Percentiles rank a stretch among this genome's conserved stretches.
These are phyloP conservation scores for Capronia americana DNA, from an alignment of 2,329 filamentous ascomycete species.

Conservation along the genomic window DNA sequence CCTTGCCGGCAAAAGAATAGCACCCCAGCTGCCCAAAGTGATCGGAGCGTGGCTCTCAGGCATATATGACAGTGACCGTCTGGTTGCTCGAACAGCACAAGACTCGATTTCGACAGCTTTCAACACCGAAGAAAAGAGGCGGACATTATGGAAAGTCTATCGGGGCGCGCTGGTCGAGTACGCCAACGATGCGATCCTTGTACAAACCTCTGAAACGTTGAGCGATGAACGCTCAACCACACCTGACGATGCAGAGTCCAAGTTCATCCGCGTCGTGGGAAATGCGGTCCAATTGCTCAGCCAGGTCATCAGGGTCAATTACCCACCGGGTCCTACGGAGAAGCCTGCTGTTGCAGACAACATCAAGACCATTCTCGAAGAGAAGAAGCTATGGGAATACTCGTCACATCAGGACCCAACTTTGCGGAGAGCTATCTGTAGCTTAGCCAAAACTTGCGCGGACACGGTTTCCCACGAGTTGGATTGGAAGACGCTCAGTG, in stretches of 20 bases:
- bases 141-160: constrained; percentile 79
- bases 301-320: constrained; percentile 53
- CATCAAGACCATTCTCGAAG: constrained; percentile 61
- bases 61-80: constrained; percentile 81
- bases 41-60: constrained; percentile 92
- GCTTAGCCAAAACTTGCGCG: constrained; percentile 59
- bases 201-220: constrained; percentile 79
- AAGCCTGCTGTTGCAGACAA: constrained; percentile 31
- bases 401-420: constrained; percentile 62
- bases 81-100: constrained; percentile 75
- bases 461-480: constrained; percentile 54
- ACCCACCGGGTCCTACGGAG: constrained; percentile 33
- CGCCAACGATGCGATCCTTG: constrained; percentile 74
- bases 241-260: constrained; percentile 81
- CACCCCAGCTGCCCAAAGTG: constrained; percentile 75
- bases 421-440: constrained; percentile 65
- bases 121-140: constrained; percentile 77
- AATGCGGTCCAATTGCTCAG: constrained; percentile 63
- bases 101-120: constrained; percentile 79
- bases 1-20: constrained; percentile 78
- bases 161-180: constrained; percentile 82
- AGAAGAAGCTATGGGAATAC: constrained; percentile 67
- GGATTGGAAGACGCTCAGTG: constrained; percentile 71
- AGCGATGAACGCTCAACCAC: constrained; percentile 89
- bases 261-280: constrained; percentile 79